Percentiles rank a stretch among this genome's conserved stretches.
Evolutionary conservation across 768 basidiomycete species (phyloP).

Genomic region (Roridomyces roridus): DNA sequence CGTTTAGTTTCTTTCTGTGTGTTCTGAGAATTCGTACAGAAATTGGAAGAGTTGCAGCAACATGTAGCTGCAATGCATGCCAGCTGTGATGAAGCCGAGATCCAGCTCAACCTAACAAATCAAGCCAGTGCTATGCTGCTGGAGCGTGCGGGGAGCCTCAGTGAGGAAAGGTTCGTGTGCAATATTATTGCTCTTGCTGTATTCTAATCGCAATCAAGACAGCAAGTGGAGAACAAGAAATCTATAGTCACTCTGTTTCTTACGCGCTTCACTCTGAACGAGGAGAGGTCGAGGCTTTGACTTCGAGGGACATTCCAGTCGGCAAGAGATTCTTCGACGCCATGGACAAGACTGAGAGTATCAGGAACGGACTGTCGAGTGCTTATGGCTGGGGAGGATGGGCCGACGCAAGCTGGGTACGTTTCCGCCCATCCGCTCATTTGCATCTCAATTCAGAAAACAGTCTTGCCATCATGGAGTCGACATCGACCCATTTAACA

Average conservation of each 20-base stretch:
- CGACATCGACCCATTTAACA: slow-evolving; percentile 83
- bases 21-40: slow-evolving; percentile 52
- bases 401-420: slow-evolving; percentile 79
- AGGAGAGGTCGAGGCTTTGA: slow-evolving; percentile 76
- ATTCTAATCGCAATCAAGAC: slow-evolving; percentile 44
- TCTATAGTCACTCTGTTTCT: slow-evolving; percentile 84
- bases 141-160: slow-evolving; percentile 80
- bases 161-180: slow-evolving; percentile 67
- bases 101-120: slow-evolving; percentile 74
- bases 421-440: slow-evolving; percentile 17
- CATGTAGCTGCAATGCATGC: slow-evolving; percentile 82
- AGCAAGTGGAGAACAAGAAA: slow-evolving; percentile 72
- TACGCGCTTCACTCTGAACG: slow-evolving; percentile 80
- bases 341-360: slow-evolving; percentile 85
- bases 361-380: slow-evolving; percentile 86
- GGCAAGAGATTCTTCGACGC: slow-evolving; percentile 79
- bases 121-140: slow-evolving; percentile 80
- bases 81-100: slow-evolving; percentile 85
- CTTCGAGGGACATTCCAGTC: slow-evolving; percentile 79
- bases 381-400: slow-evolving; percentile 85
- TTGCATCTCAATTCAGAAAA: not conserved
- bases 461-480: slow-evolving; percentile 89
- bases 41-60: slow-evolving; percentile 78
- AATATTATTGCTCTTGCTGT: not conserved
- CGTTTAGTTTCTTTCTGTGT: slow-evolving; percentile 6